Conservation (phyloP, 2,329 filamentous ascomycete genomes). For the Phaeosphaeriaceae sp. region DNA sequence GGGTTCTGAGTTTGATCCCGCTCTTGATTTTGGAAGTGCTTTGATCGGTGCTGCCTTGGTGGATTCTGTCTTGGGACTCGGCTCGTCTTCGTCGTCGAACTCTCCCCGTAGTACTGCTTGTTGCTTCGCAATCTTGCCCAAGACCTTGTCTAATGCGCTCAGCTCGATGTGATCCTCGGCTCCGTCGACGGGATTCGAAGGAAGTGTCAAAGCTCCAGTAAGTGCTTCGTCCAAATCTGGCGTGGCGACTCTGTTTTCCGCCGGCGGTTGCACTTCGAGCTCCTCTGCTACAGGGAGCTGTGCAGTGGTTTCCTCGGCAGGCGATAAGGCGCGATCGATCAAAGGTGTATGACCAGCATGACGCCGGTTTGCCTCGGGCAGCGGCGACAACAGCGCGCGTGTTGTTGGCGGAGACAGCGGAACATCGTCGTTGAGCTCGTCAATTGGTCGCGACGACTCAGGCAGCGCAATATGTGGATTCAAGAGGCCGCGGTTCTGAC, state of each 20-base stretch:
- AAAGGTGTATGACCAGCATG: slow-evolving; percentile 49
- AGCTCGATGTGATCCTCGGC: slow-evolving; percentile 38
- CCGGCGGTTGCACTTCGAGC: slow-evolving; percentile 11
- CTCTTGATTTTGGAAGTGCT: neutral
- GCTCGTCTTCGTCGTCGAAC: slow-evolving; percentile 20
- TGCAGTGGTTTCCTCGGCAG: slow-evolving; percentile 17
- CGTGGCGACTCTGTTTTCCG: slow-evolving; percentile 9
- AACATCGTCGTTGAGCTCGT: slow-evolving; percentile 30
- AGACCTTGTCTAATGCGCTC: slow-evolving; percentile 31
- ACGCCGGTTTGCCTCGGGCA: slow-evolving; percentile 42
- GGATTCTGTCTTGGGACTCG: neutral
- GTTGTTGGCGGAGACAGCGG: slow-evolving; percentile 43
- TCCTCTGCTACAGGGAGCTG: slow-evolving; percentile 1
- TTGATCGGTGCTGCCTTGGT: neutral
- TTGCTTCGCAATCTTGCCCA: slow-evolving; percentile 34
- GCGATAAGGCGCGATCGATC: slow-evolving; percentile 27
- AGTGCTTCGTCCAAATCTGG: slow-evolving; percentile 33
- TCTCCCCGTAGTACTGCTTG: slow-evolving; percentile 23
- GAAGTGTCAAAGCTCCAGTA: slow-evolving; percentile 41
- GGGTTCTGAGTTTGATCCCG: neutral
- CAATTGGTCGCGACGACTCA: slow-evolving; percentile 20
- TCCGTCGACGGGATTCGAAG: slow-evolving; percentile 40
- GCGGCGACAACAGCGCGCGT: slow-evolving; percentile 36
- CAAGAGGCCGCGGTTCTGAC: slow-evolving; percentile 29
- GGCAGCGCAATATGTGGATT: slow-evolving; percentile 36